phyloP scores from a whole-genome alignment of 495 filamentous ascomycete genomes.

The Parachaetomium inaequale region DNA sequence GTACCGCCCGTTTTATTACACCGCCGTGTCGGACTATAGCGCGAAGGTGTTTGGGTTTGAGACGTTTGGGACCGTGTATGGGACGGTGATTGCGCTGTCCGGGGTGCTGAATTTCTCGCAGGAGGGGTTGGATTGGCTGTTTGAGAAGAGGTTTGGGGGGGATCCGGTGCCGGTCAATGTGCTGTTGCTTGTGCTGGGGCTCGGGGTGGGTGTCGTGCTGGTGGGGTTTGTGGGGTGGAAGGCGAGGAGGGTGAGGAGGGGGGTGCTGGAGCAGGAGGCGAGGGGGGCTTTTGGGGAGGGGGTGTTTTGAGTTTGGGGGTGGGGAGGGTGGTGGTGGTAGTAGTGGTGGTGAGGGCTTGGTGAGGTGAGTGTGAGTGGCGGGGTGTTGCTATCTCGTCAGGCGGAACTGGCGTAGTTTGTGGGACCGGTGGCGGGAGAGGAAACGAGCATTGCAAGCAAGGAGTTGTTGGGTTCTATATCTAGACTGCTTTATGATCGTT shows the following conservation, averaged over 20 bases:
- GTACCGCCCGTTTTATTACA: constrained; percentile 75
- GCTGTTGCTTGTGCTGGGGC: constrained; percentile 56
- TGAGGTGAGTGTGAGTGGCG: not conserved
- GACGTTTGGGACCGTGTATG: constrained; percentile 94
- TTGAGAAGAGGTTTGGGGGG: constrained; percentile 64
- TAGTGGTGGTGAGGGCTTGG: not conserved
- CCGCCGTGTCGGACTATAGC: constrained; percentile 74
- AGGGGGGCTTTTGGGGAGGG: constrained; percentile 27
- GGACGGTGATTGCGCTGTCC: constrained; percentile 84
- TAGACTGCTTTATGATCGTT: not conserved
- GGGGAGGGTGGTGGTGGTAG: not conserved
- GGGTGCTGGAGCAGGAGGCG: constrained; percentile 39
- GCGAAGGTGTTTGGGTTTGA: constrained; percentile 96
- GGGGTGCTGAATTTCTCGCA: constrained; percentile 87
- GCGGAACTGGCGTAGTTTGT: no score
- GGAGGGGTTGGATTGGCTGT: constrained; percentile 74
- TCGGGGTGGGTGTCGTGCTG: constrained; percentile 56
- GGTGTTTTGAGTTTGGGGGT: not conserved
- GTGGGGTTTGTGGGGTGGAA: constrained; percentile 55
- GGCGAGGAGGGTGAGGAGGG: constrained; percentile 30
- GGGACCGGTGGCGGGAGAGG: no score
- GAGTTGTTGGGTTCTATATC: not conserved
- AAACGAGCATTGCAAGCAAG: not conserved
- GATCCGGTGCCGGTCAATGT: constrained; percentile 80
- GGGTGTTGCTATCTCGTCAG: no score